Evolutionary conservation across 805 yeast genomes (phyloP).

Genomic region (Candida verbasci): DNA sequence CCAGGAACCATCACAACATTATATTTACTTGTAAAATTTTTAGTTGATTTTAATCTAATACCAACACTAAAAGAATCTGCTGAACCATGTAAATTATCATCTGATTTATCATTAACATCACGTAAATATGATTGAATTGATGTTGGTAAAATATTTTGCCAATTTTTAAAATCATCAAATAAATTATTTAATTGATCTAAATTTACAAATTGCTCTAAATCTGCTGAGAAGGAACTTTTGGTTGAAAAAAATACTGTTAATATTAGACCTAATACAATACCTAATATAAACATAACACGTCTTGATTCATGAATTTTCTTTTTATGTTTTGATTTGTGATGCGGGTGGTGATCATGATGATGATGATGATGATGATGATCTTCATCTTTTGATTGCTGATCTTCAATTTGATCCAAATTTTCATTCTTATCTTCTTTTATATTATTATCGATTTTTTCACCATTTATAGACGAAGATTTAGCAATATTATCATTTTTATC

Average conservation of each 20-base stretch:
- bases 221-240: conserved; percentile 34
- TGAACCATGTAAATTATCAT: conserved; percentile 42
- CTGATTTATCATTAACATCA: conserved; percentile 46
- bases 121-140: conserved; percentile 56
- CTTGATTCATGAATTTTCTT: conserved; percentile 43
- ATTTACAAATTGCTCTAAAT: conserved; percentile 44
- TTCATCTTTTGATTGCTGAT: background rate
- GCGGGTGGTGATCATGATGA: background rate
- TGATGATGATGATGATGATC: conserved; percentile 3
- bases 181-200: conserved; percentile 35
- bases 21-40: conserved; percentile 52
- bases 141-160: conserved; percentile 61
- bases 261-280: conserved; percentile 66
- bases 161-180: conserved; percentile 63
- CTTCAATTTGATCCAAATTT: no score
- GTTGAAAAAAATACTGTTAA: conserved; percentile 57
- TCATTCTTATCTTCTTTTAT: no score
- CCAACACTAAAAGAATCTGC: conserved; percentile 91
- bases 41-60: conserved; percentile 46
- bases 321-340: conserved; percentile 10
- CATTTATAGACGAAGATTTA: no score
- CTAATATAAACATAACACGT: conserved; percentile 59
- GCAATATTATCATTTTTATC: no score
- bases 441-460: no score
- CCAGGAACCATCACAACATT: conserved; percentile 96